Base-by-base conservation (phyloP, 495 filamentous ascomycete genomes). In the Chaetomium tenue region DNA sequence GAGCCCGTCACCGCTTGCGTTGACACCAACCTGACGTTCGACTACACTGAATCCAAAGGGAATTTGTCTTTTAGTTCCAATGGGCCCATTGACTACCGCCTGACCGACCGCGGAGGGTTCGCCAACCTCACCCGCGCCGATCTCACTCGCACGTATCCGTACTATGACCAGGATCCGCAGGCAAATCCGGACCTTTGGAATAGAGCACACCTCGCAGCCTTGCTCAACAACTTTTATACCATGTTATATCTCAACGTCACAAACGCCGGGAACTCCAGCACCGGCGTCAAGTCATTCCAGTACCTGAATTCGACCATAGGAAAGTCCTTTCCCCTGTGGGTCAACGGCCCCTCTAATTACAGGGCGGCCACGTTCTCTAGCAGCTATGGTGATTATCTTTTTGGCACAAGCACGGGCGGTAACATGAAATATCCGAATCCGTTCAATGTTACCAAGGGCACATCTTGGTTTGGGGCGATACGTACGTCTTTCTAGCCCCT, bases 61-160 rank as follows among this genome's bases (percentile, higher is more conserved):
- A 58, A 61, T 46, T 20, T 8, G 11, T 47, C 52, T 3, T 42
- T 26, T 0, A 9, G 12, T 3, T 42, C 39, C 0, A 15, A 6
- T 12, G 54, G 48, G 39, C 50, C 67, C 11, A 26, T 52, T 0
- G 61, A 77, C 54, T 48, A 75, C 12, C 47, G 70, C 0, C 61
- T 82, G 13, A 73, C 68, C 0, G 80, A 83, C 65, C 66, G 70
- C 0, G 79, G 79, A 5, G 81, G 81, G 2, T 81, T 83, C 56
- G 61, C 62, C 5, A 65, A 74, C 20, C 55, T 37, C 6, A 37
- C 5, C 5, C 33, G 33, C 33, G 33, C 3, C 33, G 33, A 37
- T 37, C 33, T 80, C 12, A 72, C 74, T 57, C 61, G 53, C 12
- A 69, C 64, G 20, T 69, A 71, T 50, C 74, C 75, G 6, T 12